Percentiles rank a stretch among this genome's conserved stretches.
Evolutionary conservation across 2,329 filamentous ascomycete species (phyloP).

Genomic region (Penicillium sclerotigenum): DNA sequence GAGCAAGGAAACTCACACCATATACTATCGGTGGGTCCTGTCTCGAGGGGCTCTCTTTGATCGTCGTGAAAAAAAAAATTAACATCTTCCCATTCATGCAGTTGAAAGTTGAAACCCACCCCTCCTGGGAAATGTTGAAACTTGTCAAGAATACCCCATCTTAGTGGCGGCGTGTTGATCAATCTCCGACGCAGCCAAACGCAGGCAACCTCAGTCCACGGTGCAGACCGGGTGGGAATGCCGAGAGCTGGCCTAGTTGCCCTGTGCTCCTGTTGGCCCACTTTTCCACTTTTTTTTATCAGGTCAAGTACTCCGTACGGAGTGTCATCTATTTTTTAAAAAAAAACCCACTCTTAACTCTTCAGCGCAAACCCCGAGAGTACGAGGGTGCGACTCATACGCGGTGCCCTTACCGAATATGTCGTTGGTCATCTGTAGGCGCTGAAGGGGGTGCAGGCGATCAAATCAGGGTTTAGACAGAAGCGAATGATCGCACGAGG

Average conservation of each 20-base stretch:
- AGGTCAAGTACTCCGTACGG: not conserved
- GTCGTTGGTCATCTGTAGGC: conserved; percentile 11
- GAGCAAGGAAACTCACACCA: conserved; percentile 14
- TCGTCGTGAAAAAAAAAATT: conserved; percentile 8
- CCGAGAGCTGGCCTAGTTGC: conserved; percentile 19
- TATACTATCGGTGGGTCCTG: conserved; percentile 9
- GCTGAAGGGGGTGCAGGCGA: conserved; percentile 11
- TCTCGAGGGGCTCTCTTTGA: conserved; percentile 11
- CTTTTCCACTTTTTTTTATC: conserved; percentile 13
- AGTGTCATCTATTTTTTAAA: not conserved
- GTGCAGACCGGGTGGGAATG: conserved; percentile 24
- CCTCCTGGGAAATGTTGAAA: not conserved
- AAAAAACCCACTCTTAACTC: not conserved
- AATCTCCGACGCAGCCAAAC: conserved; percentile 17
- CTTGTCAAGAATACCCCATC: conserved; percentile 3
- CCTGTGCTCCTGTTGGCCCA: conserved; percentile 20
- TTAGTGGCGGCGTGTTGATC: conserved; percentile 13
- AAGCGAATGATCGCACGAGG: conserved; percentile 11
- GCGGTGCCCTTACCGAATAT: conserved; percentile 5
- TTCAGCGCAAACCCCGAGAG: not conserved
- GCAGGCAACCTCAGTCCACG: conserved; percentile 15
- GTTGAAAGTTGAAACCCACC: conserved; percentile 1
- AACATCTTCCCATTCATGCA: conserved; percentile 11
- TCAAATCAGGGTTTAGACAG: conserved; percentile 8
- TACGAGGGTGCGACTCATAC: not conserved